A percentile compares a stretch with the other conserved stretches of the same genome.
phyloP scores from a whole-genome alignment of 1,139 yeast species.

The Saccharomyces hybrid region DNA sequence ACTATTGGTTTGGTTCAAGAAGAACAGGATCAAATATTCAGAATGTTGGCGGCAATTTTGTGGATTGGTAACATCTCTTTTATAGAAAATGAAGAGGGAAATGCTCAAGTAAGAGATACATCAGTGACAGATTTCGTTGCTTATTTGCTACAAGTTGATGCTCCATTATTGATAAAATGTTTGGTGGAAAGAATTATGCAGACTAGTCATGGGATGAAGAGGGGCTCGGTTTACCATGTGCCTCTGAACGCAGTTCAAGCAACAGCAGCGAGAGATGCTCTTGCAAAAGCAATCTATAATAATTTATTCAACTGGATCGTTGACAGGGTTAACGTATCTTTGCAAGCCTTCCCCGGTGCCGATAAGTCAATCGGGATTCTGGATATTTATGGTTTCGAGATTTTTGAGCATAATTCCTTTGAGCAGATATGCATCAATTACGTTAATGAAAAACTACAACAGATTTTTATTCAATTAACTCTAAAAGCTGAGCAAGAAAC shows the following conservation, averaged over 20 bases:
- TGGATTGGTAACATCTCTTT: conserved; percentile 95
- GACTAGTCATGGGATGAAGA: conserved; percentile 76
- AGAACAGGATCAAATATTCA: conserved; percentile 87
- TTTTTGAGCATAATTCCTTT: conserved; percentile 91
- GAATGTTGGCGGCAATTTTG: conserved; percentile 73
- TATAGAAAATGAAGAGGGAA: conserved; percentile 79
- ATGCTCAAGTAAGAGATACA: conserved; percentile 70
- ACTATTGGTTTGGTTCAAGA: conserved; percentile 71
- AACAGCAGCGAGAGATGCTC: conserved; percentile 86
- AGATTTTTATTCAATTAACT: conserved; percentile 90
- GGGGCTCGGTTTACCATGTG: conserved; percentile 92
- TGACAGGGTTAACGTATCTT: conserved; percentile 74
- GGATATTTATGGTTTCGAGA: conserved; percentile 97
- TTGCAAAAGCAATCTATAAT: conserved; percentile 90
- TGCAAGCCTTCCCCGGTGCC: conserved; percentile 43
- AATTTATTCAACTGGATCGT: conserved; percentile 97
- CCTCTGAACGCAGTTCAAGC: conserved; percentile 92
- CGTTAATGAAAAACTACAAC: conserved; percentile 95
- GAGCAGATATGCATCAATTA: conserved; percentile 96
- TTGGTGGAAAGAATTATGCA: conserved; percentile 78
- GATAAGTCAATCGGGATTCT: conserved; percentile 83
- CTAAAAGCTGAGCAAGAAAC: conserved; percentile 96
- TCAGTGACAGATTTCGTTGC: conserved; percentile 93
- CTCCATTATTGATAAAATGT: conserved; percentile 57
- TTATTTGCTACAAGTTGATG: conserved; percentile 75